Evolutionary conservation across 441 rosid species (phyloP), one percentile per base, ranked within the genome.

Genomic region (Bruguiera hainesii): DNA sequence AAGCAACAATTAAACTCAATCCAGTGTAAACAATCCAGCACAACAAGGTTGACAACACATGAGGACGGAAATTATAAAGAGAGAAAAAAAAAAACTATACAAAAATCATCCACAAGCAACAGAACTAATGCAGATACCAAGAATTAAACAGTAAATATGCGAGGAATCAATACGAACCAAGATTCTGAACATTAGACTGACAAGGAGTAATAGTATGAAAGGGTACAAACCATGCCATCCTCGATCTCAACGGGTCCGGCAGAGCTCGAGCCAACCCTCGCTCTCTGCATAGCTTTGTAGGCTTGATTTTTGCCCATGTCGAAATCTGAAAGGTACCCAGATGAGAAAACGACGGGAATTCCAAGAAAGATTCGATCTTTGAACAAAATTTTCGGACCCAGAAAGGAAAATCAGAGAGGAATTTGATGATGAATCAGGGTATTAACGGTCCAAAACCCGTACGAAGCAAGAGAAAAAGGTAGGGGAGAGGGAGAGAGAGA

Each of bases 221-320:
- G 74, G 96, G 96, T 79, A 91, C 97, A 81, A 85, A 95, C 99
- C 99, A 95, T 85, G 89, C 99, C 98, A 56, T 95, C 99, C 49
- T 91, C 98, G 78, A 91, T 75, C 81, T 86, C 96, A 0, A 91
- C 97, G 19, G 97, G 91, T 25, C 76, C 91, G 5, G 82, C 96
- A 26, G 97, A 89, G 84, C 81, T 73, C 56, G 96, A 86, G 61
- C 96, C 99, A 61, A 87, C 75, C 86, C 87, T 81, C 19, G 99
- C 75, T 85, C 87, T 84, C 87, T 95, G 99, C 99, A 95, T 91
- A 73, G 99, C 97, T 78, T 95, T 95, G 93, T 95, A 89, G 31
- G 97, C 89, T 80, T 95, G 98, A 76, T 91, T 95, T 84, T 95
- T 91, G 60, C 98, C 99, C 99, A 95, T 95, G 56, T 64, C 25